phyloP scores from a whole-genome alignment of 768 basidiomycete species.

The Naganishia randhawae region DNA sequence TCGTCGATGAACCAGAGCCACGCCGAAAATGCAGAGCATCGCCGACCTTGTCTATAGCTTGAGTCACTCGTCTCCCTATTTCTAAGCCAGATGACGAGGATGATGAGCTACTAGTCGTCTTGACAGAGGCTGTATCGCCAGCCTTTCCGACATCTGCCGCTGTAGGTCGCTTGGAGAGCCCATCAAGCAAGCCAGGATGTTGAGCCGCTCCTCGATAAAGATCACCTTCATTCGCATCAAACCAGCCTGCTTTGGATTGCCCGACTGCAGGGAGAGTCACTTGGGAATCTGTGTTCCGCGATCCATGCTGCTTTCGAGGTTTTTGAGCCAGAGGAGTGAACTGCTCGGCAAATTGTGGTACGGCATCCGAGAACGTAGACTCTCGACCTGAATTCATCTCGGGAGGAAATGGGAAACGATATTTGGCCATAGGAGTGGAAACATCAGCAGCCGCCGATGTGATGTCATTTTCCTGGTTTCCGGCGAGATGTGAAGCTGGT shows the following conservation, averaged over 20 bases:
- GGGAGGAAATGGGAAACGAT: not conserved
- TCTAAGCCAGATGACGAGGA: conserved; percentile 40
- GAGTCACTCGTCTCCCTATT: conserved; percentile 37
- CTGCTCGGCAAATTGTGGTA: conserved; percentile 43
- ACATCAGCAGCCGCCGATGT: not conserved
- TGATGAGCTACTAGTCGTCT: conserved; percentile 31
- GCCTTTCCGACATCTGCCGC: conserved; percentile 38
- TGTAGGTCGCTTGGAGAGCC: conserved; percentile 24
- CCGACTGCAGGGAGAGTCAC: not conserved
- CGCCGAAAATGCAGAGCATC: conserved; percentile 44
- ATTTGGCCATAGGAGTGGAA: not conserved
- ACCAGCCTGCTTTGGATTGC: conserved; percentile 5
- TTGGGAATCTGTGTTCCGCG: conserved; percentile 33
- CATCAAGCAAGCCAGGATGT: conserved; percentile 9
- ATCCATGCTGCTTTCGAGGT: conserved; percentile 35
- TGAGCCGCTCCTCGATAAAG: conserved; percentile 15
- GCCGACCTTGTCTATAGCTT: conserved; percentile 41
- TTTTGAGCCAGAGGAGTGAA: conserved; percentile 39
- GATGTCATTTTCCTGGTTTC: not conserved
- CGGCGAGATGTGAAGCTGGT: not conserved
- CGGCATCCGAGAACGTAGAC: not conserved
- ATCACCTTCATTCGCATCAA: conserved; percentile 14
- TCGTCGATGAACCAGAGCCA: conserved; percentile 34
- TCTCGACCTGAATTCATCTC: not conserved
- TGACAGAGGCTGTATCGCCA: conserved; percentile 1